These are phyloP conservation scores for Candida ovalis DNA, from an alignment of 805 yeast genomes.

Conservation along the genomic window DNA sequence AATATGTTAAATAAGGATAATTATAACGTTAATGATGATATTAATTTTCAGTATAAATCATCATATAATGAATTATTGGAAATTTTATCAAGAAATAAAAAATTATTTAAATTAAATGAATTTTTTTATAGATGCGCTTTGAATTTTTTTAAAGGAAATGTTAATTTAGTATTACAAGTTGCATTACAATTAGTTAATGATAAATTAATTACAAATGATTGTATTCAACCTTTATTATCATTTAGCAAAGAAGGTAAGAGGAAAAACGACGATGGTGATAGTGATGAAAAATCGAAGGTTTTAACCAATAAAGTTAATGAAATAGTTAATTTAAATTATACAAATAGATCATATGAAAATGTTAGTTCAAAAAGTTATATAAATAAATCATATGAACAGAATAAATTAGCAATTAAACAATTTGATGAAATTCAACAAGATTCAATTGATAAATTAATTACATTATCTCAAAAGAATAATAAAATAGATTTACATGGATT, in stretches of 20 bases:
- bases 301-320: no score
- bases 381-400: conserved; percentile 7
- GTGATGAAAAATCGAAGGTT: not conserved
- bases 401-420: not conserved
- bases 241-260: no score
- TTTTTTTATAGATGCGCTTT: conserved; percentile 38
- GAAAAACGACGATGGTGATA: not conserved
- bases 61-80: conserved; percentile 34
- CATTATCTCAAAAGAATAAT: conserved; percentile 10
- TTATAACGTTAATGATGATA: conserved; percentile 1
- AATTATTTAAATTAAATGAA: conserved; percentile 34
- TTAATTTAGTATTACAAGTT: conserved; percentile 33
- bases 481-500: conserved; percentile 57
- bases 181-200: conserved; percentile 29
- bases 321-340: no score
- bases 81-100: conserved; percentile 32
- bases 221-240: not conserved
- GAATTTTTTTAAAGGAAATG: conserved; percentile 42
- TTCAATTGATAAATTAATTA: not conserved
- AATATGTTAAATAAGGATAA: not conserved
- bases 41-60: conserved; percentile 18
- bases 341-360: no score
- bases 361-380: no score
- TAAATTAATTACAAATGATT: not conserved
- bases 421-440: not conserved